Percentiles rank a stretch among this genome's conserved stretches.
Conservation (phyloP, 257 asterid genomes). For the Solanum gracilifrons region DNA sequence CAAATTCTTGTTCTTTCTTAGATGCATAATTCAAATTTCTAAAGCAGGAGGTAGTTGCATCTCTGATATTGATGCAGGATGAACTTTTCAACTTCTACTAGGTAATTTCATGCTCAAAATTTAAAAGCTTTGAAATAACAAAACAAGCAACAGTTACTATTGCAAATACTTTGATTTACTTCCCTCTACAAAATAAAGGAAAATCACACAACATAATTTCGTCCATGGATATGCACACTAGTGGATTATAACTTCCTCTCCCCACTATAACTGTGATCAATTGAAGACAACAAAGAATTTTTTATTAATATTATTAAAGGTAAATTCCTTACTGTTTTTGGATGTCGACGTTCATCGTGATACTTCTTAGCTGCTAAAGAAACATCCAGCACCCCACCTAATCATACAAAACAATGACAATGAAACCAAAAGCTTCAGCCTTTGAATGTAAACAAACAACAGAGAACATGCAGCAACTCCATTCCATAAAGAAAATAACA, state of each 20-base stretch:
- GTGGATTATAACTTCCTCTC: neutral
- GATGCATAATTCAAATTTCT: neutral
- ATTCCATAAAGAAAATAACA: neutral
- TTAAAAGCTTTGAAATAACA: too few species aligned
- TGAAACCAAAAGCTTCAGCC: conserved; percentile 3
- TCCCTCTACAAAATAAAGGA: neutral
- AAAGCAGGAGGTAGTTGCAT: neutral
- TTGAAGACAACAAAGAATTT: neutral
- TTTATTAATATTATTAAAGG: neutral
- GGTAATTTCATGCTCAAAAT: neutral
- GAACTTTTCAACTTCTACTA: neutral
- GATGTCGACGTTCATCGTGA: conserved; percentile 47
- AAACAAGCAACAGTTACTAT: neutral
- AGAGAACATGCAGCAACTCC: neutral
- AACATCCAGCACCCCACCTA: conserved; percentile 82
- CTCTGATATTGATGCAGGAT: neutral
- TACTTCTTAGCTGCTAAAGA: conserved; percentile 49
- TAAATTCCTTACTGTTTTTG: conserved; percentile 45
- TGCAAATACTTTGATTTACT: neutral
- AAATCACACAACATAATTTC: neutral
- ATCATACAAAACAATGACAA: conserved; percentile 5
- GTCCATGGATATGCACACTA: neutral
- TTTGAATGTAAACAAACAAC: neutral
- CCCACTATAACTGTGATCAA: neutral
- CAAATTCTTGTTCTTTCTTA: neutral